These are phyloP conservation scores for Trichocladium antarcticum DNA, from an alignment of 495 filamentous ascomycete species.

Conservation along the genomic window DNA sequence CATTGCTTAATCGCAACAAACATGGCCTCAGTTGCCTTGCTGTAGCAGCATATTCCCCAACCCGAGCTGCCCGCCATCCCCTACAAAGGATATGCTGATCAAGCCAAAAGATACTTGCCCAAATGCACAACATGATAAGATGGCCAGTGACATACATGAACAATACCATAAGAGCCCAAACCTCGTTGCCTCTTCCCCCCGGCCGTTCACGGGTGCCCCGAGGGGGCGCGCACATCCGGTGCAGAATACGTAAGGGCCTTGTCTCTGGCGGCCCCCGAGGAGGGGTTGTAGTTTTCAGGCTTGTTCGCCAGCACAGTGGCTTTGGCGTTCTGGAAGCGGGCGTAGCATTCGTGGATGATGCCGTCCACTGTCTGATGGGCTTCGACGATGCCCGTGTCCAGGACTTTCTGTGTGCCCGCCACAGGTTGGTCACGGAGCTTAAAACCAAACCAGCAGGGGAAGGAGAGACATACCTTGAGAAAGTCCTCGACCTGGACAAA, in stretches of 20 bases:
- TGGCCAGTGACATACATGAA: no score
- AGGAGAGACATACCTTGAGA: conserved; percentile 25
- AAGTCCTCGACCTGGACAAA: conserved; percentile 37
- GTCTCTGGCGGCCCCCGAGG: background rate
- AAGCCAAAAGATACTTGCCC: no score
- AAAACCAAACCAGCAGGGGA: no score
- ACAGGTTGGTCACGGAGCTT: no score
- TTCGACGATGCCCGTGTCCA: conserved; percentile 37
- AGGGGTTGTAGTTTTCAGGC: conserved; percentile 28
- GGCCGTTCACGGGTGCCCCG: background rate
- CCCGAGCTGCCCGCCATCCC: no score
- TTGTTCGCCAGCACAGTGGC: conserved; percentile 35
- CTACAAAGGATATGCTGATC: no score
- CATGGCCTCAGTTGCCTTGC: no score
- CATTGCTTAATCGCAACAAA: no score
- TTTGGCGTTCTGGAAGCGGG: conserved; percentile 31
- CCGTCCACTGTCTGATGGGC: conserved; percentile 29
- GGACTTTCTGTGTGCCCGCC: conserved; percentile 29
- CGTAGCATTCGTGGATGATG: conserved; percentile 30
- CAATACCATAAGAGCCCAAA: no score
- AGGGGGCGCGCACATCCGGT: conserved; percentile 8
- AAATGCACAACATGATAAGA: no score
- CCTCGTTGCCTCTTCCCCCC: no score
- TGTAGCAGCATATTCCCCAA: no score
- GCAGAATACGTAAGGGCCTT: conserved; percentile 11